Conservation (phyloP, 306 rosid genomes). For the Citrullus amarus region DNA sequence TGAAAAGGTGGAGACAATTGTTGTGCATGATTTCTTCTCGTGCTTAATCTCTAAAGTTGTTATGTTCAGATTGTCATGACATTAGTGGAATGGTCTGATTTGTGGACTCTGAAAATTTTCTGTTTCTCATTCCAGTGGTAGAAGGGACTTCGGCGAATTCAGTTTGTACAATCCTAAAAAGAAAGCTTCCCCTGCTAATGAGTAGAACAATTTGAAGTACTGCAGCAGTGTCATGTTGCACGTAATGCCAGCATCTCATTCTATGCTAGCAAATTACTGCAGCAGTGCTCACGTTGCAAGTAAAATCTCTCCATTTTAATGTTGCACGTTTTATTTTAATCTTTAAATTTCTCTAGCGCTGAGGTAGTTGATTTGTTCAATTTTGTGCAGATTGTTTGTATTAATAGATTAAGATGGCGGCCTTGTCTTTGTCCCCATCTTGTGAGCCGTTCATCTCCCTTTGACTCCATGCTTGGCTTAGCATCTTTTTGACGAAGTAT, state of each 20-base stretch:
- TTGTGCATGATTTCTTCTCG: background rate
- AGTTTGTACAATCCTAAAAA: slow-evolving; percentile 65
- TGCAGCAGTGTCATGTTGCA: background rate
- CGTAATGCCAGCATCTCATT: background rate
- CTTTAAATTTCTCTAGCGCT: background rate
- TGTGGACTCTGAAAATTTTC: background rate
- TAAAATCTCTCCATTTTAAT: background rate
- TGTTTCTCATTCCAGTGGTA: slow-evolving; percentile 53
- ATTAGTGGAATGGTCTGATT: background rate
- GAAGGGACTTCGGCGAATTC: slow-evolving; percentile 77
- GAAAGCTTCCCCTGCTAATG: slow-evolving; percentile 11
- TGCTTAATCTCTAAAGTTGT: background rate
- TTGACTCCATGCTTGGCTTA: background rate
- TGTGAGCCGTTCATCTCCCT: background rate
- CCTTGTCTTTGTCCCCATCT: slow-evolving; percentile 1
- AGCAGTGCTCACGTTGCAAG: background rate
- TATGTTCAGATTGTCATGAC: background rate
- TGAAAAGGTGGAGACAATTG: background rate
- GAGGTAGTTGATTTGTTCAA: background rate
- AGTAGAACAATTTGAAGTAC: background rate
- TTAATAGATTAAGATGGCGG: slow-evolving; percentile 2
- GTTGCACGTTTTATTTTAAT: background rate
- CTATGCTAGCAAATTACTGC: background rate
- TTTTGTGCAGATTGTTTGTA: background rate
- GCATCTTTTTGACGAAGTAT: background rate